Percentiles rank a stretch among this genome's conserved stretches.
These are phyloP conservation scores for Meyerozyma athensensis DNA, from an alignment of 1,139 yeast genomes.

Conservation along the genomic window DNA sequence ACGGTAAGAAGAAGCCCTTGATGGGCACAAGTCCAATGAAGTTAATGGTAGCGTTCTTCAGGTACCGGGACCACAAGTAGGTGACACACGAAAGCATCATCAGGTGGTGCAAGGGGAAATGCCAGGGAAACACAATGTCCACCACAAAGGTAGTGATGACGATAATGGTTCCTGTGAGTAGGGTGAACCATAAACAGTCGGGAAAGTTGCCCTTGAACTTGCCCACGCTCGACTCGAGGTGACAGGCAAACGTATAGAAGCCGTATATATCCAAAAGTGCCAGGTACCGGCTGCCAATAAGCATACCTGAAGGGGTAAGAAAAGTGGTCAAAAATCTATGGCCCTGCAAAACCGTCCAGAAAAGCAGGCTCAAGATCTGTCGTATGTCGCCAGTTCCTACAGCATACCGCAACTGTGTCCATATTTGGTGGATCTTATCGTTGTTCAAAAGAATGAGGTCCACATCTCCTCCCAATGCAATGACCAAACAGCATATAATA, in stretches of 20 bases:
- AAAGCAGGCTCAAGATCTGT: conserved; percentile 7
- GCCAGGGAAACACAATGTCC: conserved; percentile 15
- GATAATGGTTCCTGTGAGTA: conserved; percentile 46
- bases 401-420: neutral
- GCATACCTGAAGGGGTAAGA: conserved; percentile 36
- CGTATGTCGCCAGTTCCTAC: conserved; percentile 6
- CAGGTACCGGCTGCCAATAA: conserved; percentile 34
- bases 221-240: conserved; percentile 43
- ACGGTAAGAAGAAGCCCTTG: conserved; percentile 55
- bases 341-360: conserved; percentile 21
- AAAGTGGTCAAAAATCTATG: conserved; percentile 49
- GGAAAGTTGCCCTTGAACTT: conserved; percentile 51
- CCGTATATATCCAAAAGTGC: conserved; percentile 52
- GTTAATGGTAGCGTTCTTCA: conserved; percentile 46
- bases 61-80: conserved; percentile 55
- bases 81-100: conserved; percentile 51
- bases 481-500: conserved; percentile 26
- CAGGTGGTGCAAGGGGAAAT: conserved; percentile 26
- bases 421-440: conserved; percentile 6
- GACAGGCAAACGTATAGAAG: conserved; percentile 53
- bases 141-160: conserved; percentile 27
- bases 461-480: conserved; percentile 13
- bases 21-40: conserved; percentile 52
- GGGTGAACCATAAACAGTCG: conserved; percentile 52
- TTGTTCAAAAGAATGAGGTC: conserved; percentile 11